Evolutionary conservation across 116 monocot genomes (phyloP).

Genomic region (Iris pallida): DNA sequence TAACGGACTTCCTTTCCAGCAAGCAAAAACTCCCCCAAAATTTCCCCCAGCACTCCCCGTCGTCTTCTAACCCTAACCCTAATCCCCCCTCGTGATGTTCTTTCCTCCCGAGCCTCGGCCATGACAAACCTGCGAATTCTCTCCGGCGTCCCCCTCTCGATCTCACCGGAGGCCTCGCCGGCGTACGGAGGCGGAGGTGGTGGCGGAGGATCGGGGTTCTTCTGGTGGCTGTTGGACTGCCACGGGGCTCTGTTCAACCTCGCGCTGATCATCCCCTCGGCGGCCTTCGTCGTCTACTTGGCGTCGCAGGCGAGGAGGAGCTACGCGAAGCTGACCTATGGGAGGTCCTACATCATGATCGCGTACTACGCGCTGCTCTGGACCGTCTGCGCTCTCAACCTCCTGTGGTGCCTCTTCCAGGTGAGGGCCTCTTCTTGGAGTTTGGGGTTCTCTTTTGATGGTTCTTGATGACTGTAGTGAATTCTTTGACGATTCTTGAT

Average conservation of each 20-base stretch:
- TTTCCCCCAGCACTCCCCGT: not conserved
- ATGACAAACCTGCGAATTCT: conserved; percentile 24
- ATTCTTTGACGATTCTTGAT: no score
- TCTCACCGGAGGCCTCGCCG: conserved; percentile 27
- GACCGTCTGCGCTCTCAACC: conserved; percentile 74
- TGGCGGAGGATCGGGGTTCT: conserved; percentile 2
- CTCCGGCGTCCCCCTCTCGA: conserved; percentile 2
- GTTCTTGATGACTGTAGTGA: no score
- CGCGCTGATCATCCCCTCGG: conserved; percentile 65
- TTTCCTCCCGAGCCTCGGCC: not conserved
- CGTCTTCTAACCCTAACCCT: not conserved
- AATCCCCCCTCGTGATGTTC: not conserved
- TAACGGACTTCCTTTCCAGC: not conserved
- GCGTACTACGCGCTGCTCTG: conserved; percentile 80
- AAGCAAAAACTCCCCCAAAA: not conserved
- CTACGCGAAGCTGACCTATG: conserved; percentile 66
- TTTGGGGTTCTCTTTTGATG: no score
- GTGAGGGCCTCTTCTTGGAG: conserved; percentile 13
- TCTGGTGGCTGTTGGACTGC: conserved; percentile 58
- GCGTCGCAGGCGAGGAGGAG: conserved; percentile 77
- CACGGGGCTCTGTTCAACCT: conserved; percentile 60
- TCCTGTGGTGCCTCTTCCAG: conserved; percentile 82
- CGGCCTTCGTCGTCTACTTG: conserved; percentile 65
- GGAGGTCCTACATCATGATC: conserved; percentile 76
- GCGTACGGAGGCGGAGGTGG: not conserved